phyloP scores from a whole-genome alignment of 1,284 basidiomycete genomes.

The Tilletia horrida region DNA sequence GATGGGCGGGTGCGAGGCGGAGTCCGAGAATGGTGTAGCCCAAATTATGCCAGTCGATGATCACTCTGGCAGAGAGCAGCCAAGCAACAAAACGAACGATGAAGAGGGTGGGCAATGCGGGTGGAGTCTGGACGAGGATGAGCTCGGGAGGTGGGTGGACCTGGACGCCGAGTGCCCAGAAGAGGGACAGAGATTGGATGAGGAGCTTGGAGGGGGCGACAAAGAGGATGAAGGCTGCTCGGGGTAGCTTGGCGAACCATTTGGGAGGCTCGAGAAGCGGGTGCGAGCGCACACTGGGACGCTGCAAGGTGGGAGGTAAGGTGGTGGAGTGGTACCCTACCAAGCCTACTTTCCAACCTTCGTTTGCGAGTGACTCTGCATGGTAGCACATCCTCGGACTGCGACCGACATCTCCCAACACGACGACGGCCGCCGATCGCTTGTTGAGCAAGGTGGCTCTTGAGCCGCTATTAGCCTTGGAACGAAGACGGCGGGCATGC shows the following conservation, averaged over 20 bases:
- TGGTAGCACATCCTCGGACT: slow-evolving; percentile 99
- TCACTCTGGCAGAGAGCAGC: slow-evolving; percentile 72
- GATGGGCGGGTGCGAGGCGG: slow-evolving; percentile 67
- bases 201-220: slow-evolving; percentile 75
- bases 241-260: slow-evolving; percentile 62
- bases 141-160: slow-evolving; percentile 73
- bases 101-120: slow-evolving; percentile 87
- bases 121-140: slow-evolving; percentile 90
- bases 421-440: slow-evolving; percentile 70
- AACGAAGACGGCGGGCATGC: slow-evolving; percentile 21
- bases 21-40: slow-evolving; percentile 89
- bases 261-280: slow-evolving; percentile 66
- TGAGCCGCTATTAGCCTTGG: no score
- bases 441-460: slow-evolving; percentile 14
- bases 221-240: slow-evolving; percentile 64
- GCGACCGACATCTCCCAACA: slow-evolving; percentile 90
- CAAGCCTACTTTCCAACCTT: slow-evolving; percentile 74
- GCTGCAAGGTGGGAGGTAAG: slow-evolving; percentile 33
- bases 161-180: slow-evolving; percentile 54
- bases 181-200: slow-evolving; percentile 37
- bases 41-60: slow-evolving; percentile 99
- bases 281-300: slow-evolving; percentile 51
- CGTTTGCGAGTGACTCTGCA: slow-evolving; percentile 80
- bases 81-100: slow-evolving; percentile 72
- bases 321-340: slow-evolving; percentile 77